These are phyloP conservation scores for Albophoma yamanashiensis DNA, from an alignment of 2,329 filamentous ascomycete genomes.

Conservation along the genomic window DNA sequence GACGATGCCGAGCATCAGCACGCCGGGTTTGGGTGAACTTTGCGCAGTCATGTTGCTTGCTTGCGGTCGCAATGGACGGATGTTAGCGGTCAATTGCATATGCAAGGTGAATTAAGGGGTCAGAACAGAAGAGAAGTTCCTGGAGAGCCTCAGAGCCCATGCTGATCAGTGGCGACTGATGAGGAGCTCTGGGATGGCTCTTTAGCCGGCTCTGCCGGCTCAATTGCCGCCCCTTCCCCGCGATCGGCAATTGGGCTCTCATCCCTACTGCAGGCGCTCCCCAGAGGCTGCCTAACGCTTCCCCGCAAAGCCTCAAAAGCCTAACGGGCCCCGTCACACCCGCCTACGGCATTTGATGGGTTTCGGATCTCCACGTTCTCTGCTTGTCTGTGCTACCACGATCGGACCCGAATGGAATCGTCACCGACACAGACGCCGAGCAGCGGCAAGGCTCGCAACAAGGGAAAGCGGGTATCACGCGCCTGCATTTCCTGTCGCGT, in stretches of 20 bases:
- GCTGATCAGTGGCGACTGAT: background rate
- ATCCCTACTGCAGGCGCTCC: too few relatives aligned
- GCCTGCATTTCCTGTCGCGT: conserved; percentile 19
- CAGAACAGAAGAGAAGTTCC: background rate
- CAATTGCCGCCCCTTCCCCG: background rate
- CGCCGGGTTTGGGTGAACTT: conserved; percentile 1
- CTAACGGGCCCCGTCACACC: background rate
- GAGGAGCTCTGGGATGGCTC: background rate
- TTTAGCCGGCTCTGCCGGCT: background rate
- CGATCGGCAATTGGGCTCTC: background rate
- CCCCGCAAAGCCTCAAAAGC: conserved; percentile 2
- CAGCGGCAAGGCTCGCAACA: conserved; percentile 6
- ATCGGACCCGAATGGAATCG: conserved; percentile 1
- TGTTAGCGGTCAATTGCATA: background rate
- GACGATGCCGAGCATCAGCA: conserved; percentile 10
- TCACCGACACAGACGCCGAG: conserved; percentile 8
- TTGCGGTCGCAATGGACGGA: background rate
- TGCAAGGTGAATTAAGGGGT: background rate
- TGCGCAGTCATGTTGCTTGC: background rate
- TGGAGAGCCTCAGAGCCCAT: background rate
- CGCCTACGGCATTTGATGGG: background rate
- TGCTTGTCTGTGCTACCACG: background rate
- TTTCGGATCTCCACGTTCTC: background rate
- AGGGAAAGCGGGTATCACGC: conserved; percentile 18
- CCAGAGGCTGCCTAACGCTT: background rate